Conservation (phyloP, 2,329 filamentous ascomycete genomes). For the Pestalotiopsis sp. region DNA sequence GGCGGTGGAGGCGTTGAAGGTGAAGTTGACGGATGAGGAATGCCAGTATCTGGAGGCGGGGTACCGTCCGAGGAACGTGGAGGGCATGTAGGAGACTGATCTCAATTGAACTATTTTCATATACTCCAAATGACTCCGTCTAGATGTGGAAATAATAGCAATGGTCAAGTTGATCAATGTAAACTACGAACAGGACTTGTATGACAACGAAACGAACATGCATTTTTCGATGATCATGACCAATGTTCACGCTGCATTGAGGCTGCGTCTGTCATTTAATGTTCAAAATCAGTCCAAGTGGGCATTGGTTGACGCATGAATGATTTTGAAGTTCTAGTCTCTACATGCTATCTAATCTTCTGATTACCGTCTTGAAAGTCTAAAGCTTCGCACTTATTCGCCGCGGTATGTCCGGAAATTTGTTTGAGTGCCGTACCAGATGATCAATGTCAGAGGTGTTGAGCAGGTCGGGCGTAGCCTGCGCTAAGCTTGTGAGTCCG, state of each 20-base stretch:
- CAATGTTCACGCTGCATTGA: too few relatives aligned
- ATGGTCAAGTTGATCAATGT: too few relatives aligned
- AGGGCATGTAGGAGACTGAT: conserved; percentile 25
- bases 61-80: conserved; percentile 50
- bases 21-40: conserved; percentile 54
- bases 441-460: conserved; percentile 53
- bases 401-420: conserved; percentile 10
- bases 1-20: conserved; percentile 44
- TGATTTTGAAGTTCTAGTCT: too few relatives aligned
- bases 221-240: too few relatives aligned
- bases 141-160: too few relatives aligned
- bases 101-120: background rate
- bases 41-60: conserved; percentile 55
- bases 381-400: conserved; percentile 9
- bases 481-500: conserved; percentile 45
- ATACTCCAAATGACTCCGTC: too few relatives aligned
- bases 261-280: too few relatives aligned
- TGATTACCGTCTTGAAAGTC: background rate
- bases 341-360: too few relatives aligned
- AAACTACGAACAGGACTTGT: too few relatives aligned
- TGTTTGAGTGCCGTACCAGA: conserved; percentile 36
- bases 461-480: conserved; percentile 44
- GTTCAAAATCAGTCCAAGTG: background rate
- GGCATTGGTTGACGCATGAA: background rate
- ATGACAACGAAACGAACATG: too few relatives aligned